Evolutionary conservation across 2,329 filamentous ascomycete genomes (phyloP).

Genomic region (Didymella pinodella): DNA sequence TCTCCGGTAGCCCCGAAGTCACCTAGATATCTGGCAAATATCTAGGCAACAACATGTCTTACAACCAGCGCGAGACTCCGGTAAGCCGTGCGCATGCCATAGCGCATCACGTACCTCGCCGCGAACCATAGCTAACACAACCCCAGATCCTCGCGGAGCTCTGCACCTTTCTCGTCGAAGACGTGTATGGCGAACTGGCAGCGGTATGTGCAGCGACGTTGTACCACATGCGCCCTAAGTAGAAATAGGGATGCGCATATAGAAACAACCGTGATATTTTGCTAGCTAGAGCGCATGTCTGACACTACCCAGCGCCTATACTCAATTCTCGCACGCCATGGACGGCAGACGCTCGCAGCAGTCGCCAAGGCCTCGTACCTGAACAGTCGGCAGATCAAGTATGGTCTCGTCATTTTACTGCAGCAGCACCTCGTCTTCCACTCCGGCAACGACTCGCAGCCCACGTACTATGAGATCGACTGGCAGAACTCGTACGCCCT

Average conservation of each 20-base stretch:
- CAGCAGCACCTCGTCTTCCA: slow-evolving; percentile 88
- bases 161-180: slow-evolving; percentile 86
- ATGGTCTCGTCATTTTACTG: slow-evolving; percentile 82
- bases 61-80: slow-evolving; percentile 49
- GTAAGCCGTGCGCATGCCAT: slow-evolving; percentile 33
- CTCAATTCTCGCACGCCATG: slow-evolving; percentile 76
- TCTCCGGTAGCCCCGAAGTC: slow-evolving; percentile 37
- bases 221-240: not conserved
- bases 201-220: slow-evolving; percentile 66
- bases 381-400: slow-evolving; percentile 75
- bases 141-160: slow-evolving; percentile 83
- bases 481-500: slow-evolving; percentile 81
- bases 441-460: slow-evolving; percentile 67
- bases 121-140: slow-evolving; percentile 48
- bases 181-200: slow-evolving; percentile 89
- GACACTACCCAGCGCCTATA: slow-evolving; percentile 75
- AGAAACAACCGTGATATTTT: not conserved
- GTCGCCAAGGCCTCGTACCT: slow-evolving; percentile 77
- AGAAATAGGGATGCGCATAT: not conserved
- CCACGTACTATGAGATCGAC: slow-evolving; percentile 85
- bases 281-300: slow-evolving; percentile 1
- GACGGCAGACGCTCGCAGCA: slow-evolving; percentile 75
- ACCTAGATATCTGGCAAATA: slow-evolving; percentile 49
- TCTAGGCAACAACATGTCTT: slow-evolving; percentile 46
- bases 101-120: slow-evolving; percentile 1